phyloP scores from a whole-genome alignment of 1,284 basidiomycete species.

The Austroboletus rostrupii region DNA sequence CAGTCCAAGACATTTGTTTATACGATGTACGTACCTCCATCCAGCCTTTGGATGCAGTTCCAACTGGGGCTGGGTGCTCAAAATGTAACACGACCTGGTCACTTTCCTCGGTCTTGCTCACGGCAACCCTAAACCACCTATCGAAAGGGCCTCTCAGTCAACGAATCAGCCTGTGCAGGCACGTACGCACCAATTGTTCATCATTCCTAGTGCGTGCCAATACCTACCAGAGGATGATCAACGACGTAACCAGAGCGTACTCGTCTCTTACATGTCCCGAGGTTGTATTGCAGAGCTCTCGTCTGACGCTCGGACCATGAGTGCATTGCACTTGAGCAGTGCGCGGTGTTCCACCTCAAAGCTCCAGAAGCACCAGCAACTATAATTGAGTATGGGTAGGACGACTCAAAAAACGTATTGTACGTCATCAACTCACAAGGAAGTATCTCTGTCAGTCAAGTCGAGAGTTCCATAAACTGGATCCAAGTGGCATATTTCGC shows the following conservation, averaged over 20 bases:
- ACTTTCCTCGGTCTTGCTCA: constrained; percentile 38
- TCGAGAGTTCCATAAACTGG: constrained; percentile 36
- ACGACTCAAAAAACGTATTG: neutral
- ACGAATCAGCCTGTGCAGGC: neutral
- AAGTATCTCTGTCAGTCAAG: constrained; percentile 50
- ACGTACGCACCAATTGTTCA: constrained; percentile 47
- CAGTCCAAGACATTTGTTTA: neutral
- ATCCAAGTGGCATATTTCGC: constrained; percentile 19
- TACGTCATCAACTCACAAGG: constrained; percentile 34
- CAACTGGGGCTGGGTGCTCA: constrained; percentile 61
- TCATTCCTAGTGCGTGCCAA: constrained; percentile 54
- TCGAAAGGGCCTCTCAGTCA: constrained; percentile 1
- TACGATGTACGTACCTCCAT: constrained; percentile 41
- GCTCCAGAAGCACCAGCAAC: constrained; percentile 67
- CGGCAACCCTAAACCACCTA: constrained; percentile 59
- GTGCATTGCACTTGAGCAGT: constrained; percentile 36
- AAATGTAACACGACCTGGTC: constrained; percentile 38
- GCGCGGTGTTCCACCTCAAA: constrained; percentile 37
- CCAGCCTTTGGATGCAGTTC: constrained; percentile 54
- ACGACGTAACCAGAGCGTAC: neutral
- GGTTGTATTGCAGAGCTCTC: constrained; percentile 49
- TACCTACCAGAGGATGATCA: constrained; percentile 28
- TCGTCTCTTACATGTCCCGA: constrained; percentile 39
- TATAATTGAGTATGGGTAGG: constrained; percentile 11
- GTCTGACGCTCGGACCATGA: constrained; percentile 59